Base-by-base conservation (phyloP, 257 asterid genomes). In the Jacaranda mimosifolia region DNA sequence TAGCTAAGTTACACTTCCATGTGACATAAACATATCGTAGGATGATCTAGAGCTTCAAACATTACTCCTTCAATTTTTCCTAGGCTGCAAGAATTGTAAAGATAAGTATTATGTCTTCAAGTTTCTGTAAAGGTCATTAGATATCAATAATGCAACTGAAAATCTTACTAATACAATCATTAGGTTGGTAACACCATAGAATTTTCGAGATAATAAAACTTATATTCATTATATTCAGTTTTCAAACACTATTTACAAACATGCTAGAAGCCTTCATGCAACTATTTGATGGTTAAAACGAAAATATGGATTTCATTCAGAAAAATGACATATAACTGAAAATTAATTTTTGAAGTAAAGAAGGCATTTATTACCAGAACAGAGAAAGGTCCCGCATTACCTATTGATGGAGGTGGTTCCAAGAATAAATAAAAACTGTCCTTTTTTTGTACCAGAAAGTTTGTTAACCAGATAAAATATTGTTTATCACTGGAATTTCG, bases 1-100 rank as follows among this genome's bases (percentile, higher is more conserved):
- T 36, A 72, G 45, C 77, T 66, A 79, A 79, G 48, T 57, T n/a
- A n/a, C n/a, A n/a, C n/a, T n/a, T 39, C 68, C 43, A 70, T 57
- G 36, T 48, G 36, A 42, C 6, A 17, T 43, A 12, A 71, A 9
- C 49, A 36, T 49, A 57, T 17, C 53, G n/a, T 57, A 17, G 18
- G 17, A 55, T 57, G 65, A 45, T 14, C 68, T 45, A 63, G 51
- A 70, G 63, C 71, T 39, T 43, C 69, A 15, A 13, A 35, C 38
- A 55, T 21, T 11, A 55, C 46, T 13, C 32, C 46, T 13, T 2
- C 32, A 26, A 26, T 26, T 26, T 26, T 19, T 72, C 76, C 42
- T 38, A 3, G 10, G 72, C 36, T 53, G 71, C 32, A 18, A 26
- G 57, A 71, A 45, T 14, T 38, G 35, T 14, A 65, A n/a, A 76